Percentiles rank a stretch among this genome's conserved stretches.
phyloP scores from a whole-genome alignment of 2,329 filamentous ascomycete genomes.

The Colletotrichum godetiae region DNA sequence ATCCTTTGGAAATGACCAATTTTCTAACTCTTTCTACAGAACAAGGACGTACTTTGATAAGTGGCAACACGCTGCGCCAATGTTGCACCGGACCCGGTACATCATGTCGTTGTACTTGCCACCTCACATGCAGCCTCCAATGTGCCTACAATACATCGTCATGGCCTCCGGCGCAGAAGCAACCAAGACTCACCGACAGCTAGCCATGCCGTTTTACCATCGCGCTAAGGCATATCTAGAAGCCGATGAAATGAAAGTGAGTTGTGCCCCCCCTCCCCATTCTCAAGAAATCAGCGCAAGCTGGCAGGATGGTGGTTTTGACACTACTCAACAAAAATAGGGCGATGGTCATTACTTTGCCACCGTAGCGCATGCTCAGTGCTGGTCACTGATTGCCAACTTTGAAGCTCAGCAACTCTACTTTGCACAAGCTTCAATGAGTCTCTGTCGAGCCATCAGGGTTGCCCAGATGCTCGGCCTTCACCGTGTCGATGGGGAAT shows the following conservation, averaged over 20 bases:
- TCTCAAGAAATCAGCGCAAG: not conserved
- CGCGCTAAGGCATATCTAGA: constrained; percentile 37
- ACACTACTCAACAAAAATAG: not conserved
- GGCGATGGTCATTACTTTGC: constrained; percentile 50
- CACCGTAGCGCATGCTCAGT: constrained; percentile 69
- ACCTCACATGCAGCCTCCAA: constrained; percentile 37
- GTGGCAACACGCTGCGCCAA: constrained; percentile 35
- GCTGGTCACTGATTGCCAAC: constrained; percentile 68
- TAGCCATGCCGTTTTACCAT: constrained; percentile 37
- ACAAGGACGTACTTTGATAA: constrained; percentile 36
- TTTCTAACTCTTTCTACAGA: not conserved
- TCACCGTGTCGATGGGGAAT: constrained; percentile 70
- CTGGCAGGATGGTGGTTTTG: not conserved
- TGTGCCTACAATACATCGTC: constrained; percentile 39
- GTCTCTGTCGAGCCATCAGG: constrained; percentile 68
- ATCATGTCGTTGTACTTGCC: constrained; percentile 30
- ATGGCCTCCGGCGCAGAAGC: constrained; percentile 36
- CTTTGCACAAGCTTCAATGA: constrained; percentile 76
- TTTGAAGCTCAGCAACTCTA: constrained; percentile 78
- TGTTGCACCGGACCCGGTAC: constrained; percentile 36
- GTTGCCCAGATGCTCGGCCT: constrained; percentile 75
- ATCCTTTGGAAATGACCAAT: too few relatives aligned
- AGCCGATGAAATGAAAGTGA: constrained; percentile 36
- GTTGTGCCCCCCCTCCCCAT: not conserved
- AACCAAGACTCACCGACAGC: constrained; percentile 24